Evolutionary conservation across 2,329 filamentous ascomycete species (phyloP).

Genomic region (Domatiomyces catenatus): DNA sequence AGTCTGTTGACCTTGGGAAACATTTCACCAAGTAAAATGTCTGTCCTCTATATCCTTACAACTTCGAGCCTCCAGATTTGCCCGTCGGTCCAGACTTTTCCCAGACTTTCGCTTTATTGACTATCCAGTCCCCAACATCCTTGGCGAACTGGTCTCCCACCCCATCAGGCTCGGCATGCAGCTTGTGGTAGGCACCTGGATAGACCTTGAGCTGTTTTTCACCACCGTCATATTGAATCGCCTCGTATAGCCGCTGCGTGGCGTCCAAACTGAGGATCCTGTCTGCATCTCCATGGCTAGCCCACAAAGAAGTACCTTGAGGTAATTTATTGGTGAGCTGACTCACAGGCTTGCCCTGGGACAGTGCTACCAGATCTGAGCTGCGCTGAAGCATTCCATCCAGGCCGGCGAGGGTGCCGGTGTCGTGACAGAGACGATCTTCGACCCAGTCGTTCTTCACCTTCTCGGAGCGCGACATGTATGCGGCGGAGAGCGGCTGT

Average conservation of each 20-base stretch:
- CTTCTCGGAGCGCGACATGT: conserved; percentile 52
- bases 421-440: conserved; percentile 65
- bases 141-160: conserved; percentile 28
- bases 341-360: conserved; percentile 20
- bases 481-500: conserved; percentile 47
- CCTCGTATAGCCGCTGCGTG: conserved; percentile 48
- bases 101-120: conserved; percentile 19
- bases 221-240: conserved; percentile 28
- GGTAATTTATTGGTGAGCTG: conserved; percentile 9
- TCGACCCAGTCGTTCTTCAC: conserved; percentile 45
- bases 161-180: conserved; percentile 21
- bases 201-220: conserved; percentile 54
- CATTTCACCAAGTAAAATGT: too few species aligned
- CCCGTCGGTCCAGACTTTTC: not conserved
- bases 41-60: too few species aligned
- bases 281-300: conserved; percentile 66
- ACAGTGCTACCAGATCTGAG: conserved; percentile 39
- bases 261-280: conserved; percentile 50
- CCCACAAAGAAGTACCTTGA: conserved; percentile 45
- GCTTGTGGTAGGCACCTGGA: conserved; percentile 63
- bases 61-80: not conserved
- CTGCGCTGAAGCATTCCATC: conserved; percentile 64
- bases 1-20: not conserved
- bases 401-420: conserved; percentile 69
- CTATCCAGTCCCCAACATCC: conserved; percentile 53